Evolutionary conservation across 1,139 yeast species (phyloP).

Genomic region (Geotrichum restrictum): DNA sequence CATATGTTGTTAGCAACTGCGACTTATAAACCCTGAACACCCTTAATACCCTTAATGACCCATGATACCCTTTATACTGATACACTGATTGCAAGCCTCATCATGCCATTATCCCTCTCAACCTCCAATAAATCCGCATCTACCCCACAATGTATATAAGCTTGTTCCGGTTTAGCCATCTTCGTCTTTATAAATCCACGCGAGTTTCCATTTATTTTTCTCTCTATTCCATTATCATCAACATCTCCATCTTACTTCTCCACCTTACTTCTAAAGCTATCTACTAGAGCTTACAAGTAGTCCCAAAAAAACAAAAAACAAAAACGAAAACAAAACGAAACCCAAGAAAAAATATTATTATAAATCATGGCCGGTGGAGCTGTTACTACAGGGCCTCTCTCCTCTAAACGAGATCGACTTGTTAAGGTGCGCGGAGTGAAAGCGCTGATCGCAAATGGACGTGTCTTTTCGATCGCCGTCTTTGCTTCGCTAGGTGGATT

Average conservation of each 20-base stretch:
- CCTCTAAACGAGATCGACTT: slow-evolving; percentile 12
- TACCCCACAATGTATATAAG: not conserved
- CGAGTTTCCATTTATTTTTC: not conserved
- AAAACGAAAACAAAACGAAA: too few relatives aligned
- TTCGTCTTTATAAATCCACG: not conserved
- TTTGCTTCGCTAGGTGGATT: slow-evolving; percentile 37
- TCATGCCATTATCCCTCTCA: too few relatives aligned
- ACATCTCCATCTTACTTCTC: not conserved
- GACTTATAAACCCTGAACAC: too few relatives aligned
- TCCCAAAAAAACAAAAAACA: too few relatives aligned
- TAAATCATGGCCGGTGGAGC: slow-evolving; percentile 10
- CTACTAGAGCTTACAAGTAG: too few relatives aligned
- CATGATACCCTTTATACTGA: too few relatives aligned
- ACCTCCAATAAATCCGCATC: not conserved
- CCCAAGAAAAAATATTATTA: not conserved
- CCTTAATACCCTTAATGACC: too few relatives aligned
- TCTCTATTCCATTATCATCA: not conserved
- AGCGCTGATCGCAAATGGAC: slow-evolving; percentile 35
- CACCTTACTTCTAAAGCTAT: not conserved
- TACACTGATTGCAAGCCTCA: too few relatives aligned
- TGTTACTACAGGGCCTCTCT: slow-evolving; percentile 11
- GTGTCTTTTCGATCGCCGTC: slow-evolving; percentile 30
- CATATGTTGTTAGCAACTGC: too few relatives aligned
- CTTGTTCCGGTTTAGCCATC: not conserved
- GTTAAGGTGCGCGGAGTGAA: slow-evolving; percentile 25